These are phyloP conservation scores for Earliella scabrosa DNA, from an alignment of 1,284 basidiomycete genomes.

Conservation along the genomic window DNA sequence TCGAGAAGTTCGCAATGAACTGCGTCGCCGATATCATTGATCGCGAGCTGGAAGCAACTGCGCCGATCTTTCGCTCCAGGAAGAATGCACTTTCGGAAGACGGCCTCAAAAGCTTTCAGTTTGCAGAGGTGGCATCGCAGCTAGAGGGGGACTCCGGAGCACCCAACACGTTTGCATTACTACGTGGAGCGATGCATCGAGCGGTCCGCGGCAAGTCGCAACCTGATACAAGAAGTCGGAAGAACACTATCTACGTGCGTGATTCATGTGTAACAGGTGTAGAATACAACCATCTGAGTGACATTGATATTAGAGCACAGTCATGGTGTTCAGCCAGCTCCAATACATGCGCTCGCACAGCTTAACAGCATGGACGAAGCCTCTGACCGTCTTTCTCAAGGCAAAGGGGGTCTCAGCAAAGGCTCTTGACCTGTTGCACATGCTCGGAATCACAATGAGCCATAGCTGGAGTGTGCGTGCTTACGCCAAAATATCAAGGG, in stretches of 20 bases:
- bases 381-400: constrained; percentile 34
- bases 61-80: background rate
- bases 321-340: background rate
- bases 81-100: background rate
- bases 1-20: background rate
- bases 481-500: background rate
- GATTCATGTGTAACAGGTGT: no score
- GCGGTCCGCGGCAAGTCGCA: no score
- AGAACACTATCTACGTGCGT: no score
- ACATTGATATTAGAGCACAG: background rate
- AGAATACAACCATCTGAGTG: no score
- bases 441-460: constrained; percentile 36
- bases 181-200: no score
- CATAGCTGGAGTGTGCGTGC: constrained; percentile 39
- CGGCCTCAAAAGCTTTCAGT: no score
- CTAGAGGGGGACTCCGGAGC: no score
- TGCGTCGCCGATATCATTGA: background rate
- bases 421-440: constrained; percentile 31
- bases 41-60: background rate
- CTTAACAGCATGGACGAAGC: background rate
- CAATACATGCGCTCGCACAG: background rate
- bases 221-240: no score
- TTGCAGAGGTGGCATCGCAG: no score
- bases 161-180: no score
- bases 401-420: constrained; percentile 29